Base-by-base conservation (phyloP, 1,284 basidiomycete genomes). In the Termitomyces sp. region DNA sequence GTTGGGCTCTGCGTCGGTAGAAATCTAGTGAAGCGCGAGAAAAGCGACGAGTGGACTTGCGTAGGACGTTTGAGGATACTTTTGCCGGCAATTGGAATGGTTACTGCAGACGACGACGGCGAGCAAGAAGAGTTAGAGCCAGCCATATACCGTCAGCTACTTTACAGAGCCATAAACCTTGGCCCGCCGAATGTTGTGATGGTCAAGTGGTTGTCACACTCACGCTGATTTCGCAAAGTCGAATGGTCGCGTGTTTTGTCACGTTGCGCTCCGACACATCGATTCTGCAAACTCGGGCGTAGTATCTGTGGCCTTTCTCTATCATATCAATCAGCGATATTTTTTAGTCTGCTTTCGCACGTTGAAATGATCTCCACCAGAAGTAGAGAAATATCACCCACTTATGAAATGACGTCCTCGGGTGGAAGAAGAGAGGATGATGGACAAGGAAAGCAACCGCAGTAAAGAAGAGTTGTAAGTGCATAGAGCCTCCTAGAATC, bases 41-140 rank as follows among this genome's bases (percentile, higher is more conserved):
- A 81, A 57, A 92, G 79, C 10, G 84, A 81, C 24, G 80, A 79
- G 59, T 83, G 86, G 3, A 79, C 70, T 7, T 84, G 86, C 28
- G 85, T 81, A 21, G 88, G 86, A n/a, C 80, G 80, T 66, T 90
- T 91, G 51, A 92, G 76, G 55, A 91, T 91, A 6, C 84, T 86
- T 70, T 85, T 88, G 42, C 86, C 87, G 12, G 86, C 85, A 7
- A 82, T 82, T 19, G 81, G 84, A 55, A 90, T 86, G 21, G 83
- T 86, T 43, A 87, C 86, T 19, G 88, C 86, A 3, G 86, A 88
- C 54, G 86, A 88, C 15, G 87, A 88, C 26, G 87, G 84, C n/a
- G 79, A 79, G 54, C 70, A 67, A n/a, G 71, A 73, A 21, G 71
- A 65, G 43, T 53, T 62, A 43, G 70, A 73, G 33, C 58, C 60